Conservation (phyloP, 805 yeast genomes). For the Lachancea dasiensis region DNA sequence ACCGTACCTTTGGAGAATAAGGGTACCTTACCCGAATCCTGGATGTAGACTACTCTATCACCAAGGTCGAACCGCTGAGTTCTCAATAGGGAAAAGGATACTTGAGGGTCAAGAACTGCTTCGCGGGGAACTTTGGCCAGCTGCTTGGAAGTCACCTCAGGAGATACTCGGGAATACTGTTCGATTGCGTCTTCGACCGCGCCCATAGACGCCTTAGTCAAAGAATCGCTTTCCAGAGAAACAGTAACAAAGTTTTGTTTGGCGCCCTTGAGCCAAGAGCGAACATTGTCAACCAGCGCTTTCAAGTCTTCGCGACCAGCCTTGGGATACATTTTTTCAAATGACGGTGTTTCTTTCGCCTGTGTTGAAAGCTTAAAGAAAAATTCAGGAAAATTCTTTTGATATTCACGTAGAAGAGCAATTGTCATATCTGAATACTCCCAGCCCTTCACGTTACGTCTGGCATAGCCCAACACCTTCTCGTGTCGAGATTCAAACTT, state of each 20-base stretch:
- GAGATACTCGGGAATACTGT: conserved; percentile 40
- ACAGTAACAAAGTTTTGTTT: conserved; percentile 56
- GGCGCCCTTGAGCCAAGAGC: conserved; percentile 42
- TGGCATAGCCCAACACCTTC: conserved; percentile 85
- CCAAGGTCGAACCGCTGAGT: conserved; percentile 79
- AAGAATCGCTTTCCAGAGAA: conserved; percentile 69
- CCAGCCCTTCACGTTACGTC: conserved; percentile 65
- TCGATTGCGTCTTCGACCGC: conserved; percentile 60
- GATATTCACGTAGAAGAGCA: conserved; percentile 56
- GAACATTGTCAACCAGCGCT: conserved; percentile 28
- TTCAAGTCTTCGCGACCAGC: conserved; percentile 27
- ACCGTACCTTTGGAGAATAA: conserved; percentile 86
- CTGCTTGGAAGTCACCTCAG: conserved; percentile 45
- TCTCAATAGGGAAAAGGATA: conserved; percentile 63
- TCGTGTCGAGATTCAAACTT: conserved; percentile 73
- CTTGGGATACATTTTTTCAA: conserved; percentile 34
- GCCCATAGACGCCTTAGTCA: conserved; percentile 58
- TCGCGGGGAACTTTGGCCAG: conserved; percentile 78
- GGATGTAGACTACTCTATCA: conserved; percentile 81
- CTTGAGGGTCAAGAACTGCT: conserved; percentile 72
- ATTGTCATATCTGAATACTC: conserved; percentile 74
- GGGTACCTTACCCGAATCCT: conserved; percentile 86
- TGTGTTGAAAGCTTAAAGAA: conserved; percentile 38
- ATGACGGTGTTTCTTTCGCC: conserved; percentile 27
- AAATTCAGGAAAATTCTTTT: conserved; percentile 53